Evolutionary conservation across 2,329 filamentous ascomycete species (phyloP), one percentile per base, ranked within the genome.

Genomic region (Lachnellula willkommii): DNA sequence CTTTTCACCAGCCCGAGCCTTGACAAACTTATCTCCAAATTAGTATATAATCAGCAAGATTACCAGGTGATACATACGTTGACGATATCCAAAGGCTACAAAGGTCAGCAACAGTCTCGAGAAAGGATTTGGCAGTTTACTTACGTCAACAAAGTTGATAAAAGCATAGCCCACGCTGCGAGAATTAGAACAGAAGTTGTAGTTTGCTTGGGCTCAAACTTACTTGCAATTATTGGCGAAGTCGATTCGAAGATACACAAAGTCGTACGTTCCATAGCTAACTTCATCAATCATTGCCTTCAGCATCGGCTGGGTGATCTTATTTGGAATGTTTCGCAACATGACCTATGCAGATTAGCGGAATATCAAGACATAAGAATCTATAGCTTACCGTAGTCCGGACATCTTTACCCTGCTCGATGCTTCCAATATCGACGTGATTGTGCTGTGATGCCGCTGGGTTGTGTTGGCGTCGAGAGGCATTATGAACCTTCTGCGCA

Each of bases 251-350:
- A 97, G 75, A 70, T 99, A 99, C 78, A 95, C 84, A 71, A 97
- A 97, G 69, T 97, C 92, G 70, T 95, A 97, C 60, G 87, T 86
- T 32, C 90, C 91, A 72, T 80, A 83, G 70, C 85, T 90, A 15
- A 85, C 88, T 60, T 87, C 79, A 66, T 96, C 89, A 14, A 97
- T 78, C 54, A 95, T 85, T 0, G 77, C 73, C 75, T 95, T 95
- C 15, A 96, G 74, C 75, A 88, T 85, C 0, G 79, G 75, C 71
- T 90, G 84, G 65, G 90, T 83, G 54, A 96, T 85, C 65, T 92
- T 90, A 74, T 96, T 96, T 1, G 93, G 93, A 47, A 96, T 93
- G 70, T 97, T 96, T 40, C 93, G 86, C 35, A 96, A 73, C 93
- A 97, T 96, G 62, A 97, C 89, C 87, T 90, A 56, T 45, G 40